Base-by-base conservation (phyloP, 2,329 filamentous ascomycete genomes). In the Penicillium verrucosum region DNA sequence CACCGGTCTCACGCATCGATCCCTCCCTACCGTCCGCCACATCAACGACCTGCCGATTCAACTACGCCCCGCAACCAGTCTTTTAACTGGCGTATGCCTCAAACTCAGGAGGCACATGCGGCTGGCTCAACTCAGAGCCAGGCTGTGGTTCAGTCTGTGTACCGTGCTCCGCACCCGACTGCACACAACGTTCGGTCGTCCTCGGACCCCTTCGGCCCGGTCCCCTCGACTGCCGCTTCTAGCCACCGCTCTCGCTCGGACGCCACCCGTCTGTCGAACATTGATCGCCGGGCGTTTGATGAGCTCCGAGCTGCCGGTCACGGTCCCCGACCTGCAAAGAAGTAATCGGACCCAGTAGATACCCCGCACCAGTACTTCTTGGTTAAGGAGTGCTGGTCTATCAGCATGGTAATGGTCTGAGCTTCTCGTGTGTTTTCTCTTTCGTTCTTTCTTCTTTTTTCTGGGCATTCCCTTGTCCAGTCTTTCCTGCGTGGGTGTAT, bases 131-230 rank as follows among this genome's bases (percentile, higher is more conserved):
- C 18, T 23, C n/a, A 46, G 18, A 25, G 18, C 14, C 44, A 47
- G 18, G 10, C 4, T 34, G 27, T 11, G 3, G 9, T 12, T 10
- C 49, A 11, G 6, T 29, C 47, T 4, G 5, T 14, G 7, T 52
- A 52, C 14, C 25, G 40, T 12, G 36, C 23, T 16, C 54, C 54
- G 3, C 54, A 56, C 10, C 0, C 29, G 3, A 47, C 54, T 4
- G 41, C 48, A 1, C 48, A 56, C 5, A 56, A 52, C 18, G 36
- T 56, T 5, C 54, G 54, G 2, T 56, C 54, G 4, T 41, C 34
- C n/a, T 54, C 51, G 9, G 51, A 44, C 18, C 47, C 47, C 2
- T 51, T 51, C 21, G 38, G 18, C 0, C 43, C 44, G 3, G 27
- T 7, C 16, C 32, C 40, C 5, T 8, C 49, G 12, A 7, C 6